Percentiles rank a stretch among this genome's conserved stretches.
Evolutionary conservation across 176 grass and related monocot species (phyloP).

Genomic region (Aegilops umbellulata): DNA sequence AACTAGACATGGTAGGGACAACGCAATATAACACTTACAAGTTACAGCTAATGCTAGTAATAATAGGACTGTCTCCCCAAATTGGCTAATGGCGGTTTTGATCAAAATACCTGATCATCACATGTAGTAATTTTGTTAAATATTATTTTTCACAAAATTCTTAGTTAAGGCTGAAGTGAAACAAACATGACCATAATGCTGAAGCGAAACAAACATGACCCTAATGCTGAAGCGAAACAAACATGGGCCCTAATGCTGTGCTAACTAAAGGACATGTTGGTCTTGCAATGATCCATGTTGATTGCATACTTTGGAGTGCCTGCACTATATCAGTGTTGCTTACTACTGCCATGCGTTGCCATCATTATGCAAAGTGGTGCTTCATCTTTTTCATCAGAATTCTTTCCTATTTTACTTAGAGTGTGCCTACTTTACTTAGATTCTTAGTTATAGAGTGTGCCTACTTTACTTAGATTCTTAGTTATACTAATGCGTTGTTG

Average conservation of each 20-base stretch:
- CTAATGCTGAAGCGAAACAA: not conserved
- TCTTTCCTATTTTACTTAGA: not conserved
- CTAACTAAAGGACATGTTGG: not conserved
- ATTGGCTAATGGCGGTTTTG: not conserved
- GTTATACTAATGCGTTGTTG: not conserved
- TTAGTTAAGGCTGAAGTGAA: not conserved
- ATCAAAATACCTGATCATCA: slow-evolving; percentile 2
- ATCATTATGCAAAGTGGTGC: not conserved
- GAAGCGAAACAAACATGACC: no score
- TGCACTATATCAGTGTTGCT: not conserved
- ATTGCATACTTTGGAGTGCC: slow-evolving; percentile 5
- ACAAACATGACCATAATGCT: not conserved
- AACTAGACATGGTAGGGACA: not conserved
- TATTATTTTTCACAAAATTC: not conserved
- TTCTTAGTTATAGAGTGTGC: not conserved
- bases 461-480: no score
- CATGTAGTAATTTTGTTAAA: not conserved
- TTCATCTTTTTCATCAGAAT: not conserved
- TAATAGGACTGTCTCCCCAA: slow-evolving; percentile 3
- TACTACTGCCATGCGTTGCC: not conserved
- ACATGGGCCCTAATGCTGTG: not conserved
- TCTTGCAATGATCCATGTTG: slow-evolving; percentile 17
- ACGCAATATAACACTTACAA: not conserved
- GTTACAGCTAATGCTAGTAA: not conserved
- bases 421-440: no score